Evolutionary conservation across 345 rosid species (phyloP).

Genomic region (Zanthoxylum bungeanum): DNA sequence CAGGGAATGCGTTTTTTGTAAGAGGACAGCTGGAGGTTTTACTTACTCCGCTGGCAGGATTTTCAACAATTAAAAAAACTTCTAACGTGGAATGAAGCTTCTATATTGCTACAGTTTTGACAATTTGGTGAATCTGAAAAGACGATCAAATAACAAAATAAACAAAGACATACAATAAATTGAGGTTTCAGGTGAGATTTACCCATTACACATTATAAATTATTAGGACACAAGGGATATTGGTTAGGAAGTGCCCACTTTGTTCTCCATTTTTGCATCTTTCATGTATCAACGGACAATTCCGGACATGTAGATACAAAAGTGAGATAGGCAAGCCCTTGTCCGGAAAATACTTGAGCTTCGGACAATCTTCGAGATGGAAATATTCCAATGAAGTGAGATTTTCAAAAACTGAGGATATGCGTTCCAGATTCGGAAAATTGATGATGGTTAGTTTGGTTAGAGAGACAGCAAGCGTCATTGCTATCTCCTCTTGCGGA

Average conservation of each 20-base stretch:
- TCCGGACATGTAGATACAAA: neutral
- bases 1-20: no score
- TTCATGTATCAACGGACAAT: neutral
- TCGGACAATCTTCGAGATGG: neutral
- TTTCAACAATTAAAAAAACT: no score
- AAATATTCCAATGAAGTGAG: conserved; percentile 15
- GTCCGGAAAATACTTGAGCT: conserved; percentile 6
- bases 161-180: no score
- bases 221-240: conserved; percentile 3
- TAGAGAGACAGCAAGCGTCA: conserved; percentile 19
- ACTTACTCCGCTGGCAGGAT: no score
- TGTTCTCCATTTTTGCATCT: neutral
- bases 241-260: conserved; percentile 14
- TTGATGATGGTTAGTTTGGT: neutral
- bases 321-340: neutral
- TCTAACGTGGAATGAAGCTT: no score
- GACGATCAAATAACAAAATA: no score
- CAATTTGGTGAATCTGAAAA: no score
- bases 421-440: conserved; percentile 19
- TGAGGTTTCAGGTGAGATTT: no score
- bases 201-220: no score
- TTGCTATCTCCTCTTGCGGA: conserved; percentile 15
- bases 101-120: no score
- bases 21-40: no score
- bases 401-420: conserved; percentile 3